phyloP scores from a whole-genome alignment of 306 rosid species.

The Cucumis melo region DNA sequence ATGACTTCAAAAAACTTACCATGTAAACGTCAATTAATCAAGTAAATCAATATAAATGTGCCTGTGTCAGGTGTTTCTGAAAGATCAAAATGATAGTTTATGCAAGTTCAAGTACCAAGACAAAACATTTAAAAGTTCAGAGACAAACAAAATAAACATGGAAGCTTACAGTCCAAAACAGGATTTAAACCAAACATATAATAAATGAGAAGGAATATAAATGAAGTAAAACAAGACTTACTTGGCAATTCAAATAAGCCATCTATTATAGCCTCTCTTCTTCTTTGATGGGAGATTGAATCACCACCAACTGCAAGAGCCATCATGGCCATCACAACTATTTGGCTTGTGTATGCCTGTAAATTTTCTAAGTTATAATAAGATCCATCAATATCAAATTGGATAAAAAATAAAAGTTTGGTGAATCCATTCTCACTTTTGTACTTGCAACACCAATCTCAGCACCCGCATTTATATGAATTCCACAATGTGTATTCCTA shows the following conservation, averaged over 20 bases:
- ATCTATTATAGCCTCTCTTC: slow-evolving; percentile 83
- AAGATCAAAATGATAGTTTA: not conserved
- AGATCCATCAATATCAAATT: not conserved
- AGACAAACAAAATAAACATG: not conserved
- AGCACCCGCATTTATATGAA: slow-evolving; percentile 96
- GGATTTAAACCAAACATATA: not conserved
- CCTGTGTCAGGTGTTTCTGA: not conserved
- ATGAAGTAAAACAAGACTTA: slow-evolving; percentile 28
- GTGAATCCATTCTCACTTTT: slow-evolving; percentile 42
- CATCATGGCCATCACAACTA: slow-evolving; percentile 96
- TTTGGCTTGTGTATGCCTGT: slow-evolving; percentile 97
- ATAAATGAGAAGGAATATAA: not conserved
- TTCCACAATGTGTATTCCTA: slow-evolving; percentile 89
- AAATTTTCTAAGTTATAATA: not conserved
- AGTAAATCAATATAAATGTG: not conserved
- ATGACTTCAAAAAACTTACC: not conserved
- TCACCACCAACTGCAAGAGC: slow-evolving; percentile 93
- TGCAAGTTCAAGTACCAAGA: not conserved
- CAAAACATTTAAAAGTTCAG: not conserved
- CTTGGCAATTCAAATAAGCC: slow-evolving; percentile 86
- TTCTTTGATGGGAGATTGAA: slow-evolving; percentile 63
- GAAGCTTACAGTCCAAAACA: not conserved
- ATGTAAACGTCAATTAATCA: not conserved
- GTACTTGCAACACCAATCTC: slow-evolving; percentile 99
- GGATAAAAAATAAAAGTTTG: slow-evolving; percentile 9